A percentile compares a stretch with the other conserved stretches of the same genome.
Conservation (phyloP, 73 alveolate species). For the Blepharisma japonicum region DNA sequence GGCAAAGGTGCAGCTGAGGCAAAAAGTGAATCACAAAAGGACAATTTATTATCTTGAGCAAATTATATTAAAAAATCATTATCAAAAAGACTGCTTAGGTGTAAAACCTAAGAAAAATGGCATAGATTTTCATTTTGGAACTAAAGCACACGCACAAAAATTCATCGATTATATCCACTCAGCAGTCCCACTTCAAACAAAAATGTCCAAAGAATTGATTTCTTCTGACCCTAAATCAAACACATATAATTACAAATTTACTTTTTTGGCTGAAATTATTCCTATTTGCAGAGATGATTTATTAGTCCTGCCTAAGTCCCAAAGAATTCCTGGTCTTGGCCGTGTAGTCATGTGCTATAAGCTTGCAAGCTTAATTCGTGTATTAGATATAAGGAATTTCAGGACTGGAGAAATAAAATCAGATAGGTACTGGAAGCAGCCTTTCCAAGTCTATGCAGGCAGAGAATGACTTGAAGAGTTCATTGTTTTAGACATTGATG, state of each 20-base stretch:
- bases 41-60: conserved; percentile 92
- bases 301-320: conserved; percentile 70
- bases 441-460: conserved; percentile 57
- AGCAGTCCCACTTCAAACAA: conserved; percentile 69
- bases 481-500: conserved; percentile 52
- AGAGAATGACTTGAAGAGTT: conserved; percentile 37
- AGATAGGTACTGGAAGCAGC: conserved; percentile 87
- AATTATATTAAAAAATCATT: conserved; percentile 85
- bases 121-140: conserved; percentile 90
- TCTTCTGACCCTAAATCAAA: conserved; percentile 90
- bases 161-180: conserved; percentile 83
- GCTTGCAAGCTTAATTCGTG: conserved; percentile 78
- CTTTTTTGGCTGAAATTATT: conserved; percentile 88
- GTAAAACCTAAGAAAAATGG: conserved; percentile 96
- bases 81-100: conserved; percentile 77
- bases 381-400: conserved; percentile 89
- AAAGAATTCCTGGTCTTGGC: conserved; percentile 89
- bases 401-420: conserved; percentile 77
- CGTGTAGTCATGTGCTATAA: conserved; percentile 91
- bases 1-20: conserved; percentile 84
- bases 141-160: conserved; percentile 83
- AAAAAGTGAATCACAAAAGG: conserved; percentile 89
- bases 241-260: conserved; percentile 78
- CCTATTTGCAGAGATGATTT: conserved; percentile 97
- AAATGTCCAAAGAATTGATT: conserved; percentile 84